Base-by-base conservation (phyloP, 768 basidiomycete genomes). In the Agaricus subrufescens region DNA sequence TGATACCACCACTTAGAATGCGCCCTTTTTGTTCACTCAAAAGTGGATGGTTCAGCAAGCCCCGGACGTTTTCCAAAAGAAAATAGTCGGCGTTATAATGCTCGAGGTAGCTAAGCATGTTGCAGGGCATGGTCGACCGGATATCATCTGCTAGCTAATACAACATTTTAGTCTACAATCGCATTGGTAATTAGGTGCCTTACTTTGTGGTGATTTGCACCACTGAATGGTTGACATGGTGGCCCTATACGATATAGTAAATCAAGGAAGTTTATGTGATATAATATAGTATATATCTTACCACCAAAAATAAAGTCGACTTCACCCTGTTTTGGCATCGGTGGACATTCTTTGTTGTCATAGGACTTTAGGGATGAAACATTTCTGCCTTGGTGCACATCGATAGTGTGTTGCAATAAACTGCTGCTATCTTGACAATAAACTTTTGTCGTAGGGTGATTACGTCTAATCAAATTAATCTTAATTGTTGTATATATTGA, bases 291-390 rank as follows among this genome's bases (percentile, higher is more conserved):
- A 15, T 67, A 61, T 42, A 15, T 67, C 78, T 46, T 69, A 85
- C 87, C 86, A 57, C 89, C 87, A 67, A 78, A 87, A n/a, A 91
- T 81, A 53, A 91, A 79, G 60, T 88, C 86, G 2, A 88, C 79
- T 12, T 83, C 77, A 4, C 79, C 80, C 39, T 74, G 78, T 56
- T 72, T 71, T 6, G 88, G 89, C 75, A 91, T 76, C 0, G 67
- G 63, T 69, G 71, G 62, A 62, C 74, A 66, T 37, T 64, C 39
- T 31, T 69, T 65, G n/a, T 71, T 69, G 60, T 76, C 70, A 19
- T 76, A 70, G 2, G 79, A 75, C 40, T 64, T 61, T 10, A 87
- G 61, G 0, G 76, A 71, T 23, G 58, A 46, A 2, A 75, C 71
- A 1, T 72, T 62, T 53, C 75, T 71, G 2, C 76, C 77, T 31